Base-by-base conservation (phyloP, 2,329 filamentous ascomycete genomes). In the Teratosphaeria nubilosa region DNA sequence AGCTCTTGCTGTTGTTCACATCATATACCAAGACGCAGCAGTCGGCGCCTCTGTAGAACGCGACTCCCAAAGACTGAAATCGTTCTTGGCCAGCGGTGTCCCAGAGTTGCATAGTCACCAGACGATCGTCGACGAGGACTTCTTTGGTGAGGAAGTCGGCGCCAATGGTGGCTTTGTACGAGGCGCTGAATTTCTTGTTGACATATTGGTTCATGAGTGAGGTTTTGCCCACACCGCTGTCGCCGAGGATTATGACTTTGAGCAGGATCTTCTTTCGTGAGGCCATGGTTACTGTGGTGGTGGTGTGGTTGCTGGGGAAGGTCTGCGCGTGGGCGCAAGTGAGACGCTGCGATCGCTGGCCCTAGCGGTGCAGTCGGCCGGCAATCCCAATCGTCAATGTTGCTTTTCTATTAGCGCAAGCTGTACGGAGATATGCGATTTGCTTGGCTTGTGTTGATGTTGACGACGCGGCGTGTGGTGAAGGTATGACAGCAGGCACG, bases 201-300 rank as follows among this genome's bases (percentile, higher is more conserved):
- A 99, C 94, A 89, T 97, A 99, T 97, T 99, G 94, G 80, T 99
- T 99, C 94, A 99, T 99, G 84, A 99, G 86, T 77, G 91, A 96
- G 62, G 94, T 99, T 83, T 99, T 99, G 75, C 94, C 94, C 63
- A 99, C 94, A 78, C 94, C 94, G 76, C 92, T 97, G 76, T 99
- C 94, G 69, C 94, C 94, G 68, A 99, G 86, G 77, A 99, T 97
- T 72, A 99, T 99, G 72, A 99, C 91, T 92, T 97, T 62, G 69
- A 59, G 58, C 11, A 53, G 55, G 34, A 59, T 66, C 50, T 63
- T 62, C 56, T 56, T 63, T 51, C 66, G 64, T 51, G 54, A 59
- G 50, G 57, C 57, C 60, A 62, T 62, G 45, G 45, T 58, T 50
- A 52, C 31, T 41, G 53, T 25, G 25, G n/a, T 16, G 22, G 37